Base-by-base conservation (phyloP, 495 filamentous ascomycete genomes). In the Neurospora terricola region DNA sequence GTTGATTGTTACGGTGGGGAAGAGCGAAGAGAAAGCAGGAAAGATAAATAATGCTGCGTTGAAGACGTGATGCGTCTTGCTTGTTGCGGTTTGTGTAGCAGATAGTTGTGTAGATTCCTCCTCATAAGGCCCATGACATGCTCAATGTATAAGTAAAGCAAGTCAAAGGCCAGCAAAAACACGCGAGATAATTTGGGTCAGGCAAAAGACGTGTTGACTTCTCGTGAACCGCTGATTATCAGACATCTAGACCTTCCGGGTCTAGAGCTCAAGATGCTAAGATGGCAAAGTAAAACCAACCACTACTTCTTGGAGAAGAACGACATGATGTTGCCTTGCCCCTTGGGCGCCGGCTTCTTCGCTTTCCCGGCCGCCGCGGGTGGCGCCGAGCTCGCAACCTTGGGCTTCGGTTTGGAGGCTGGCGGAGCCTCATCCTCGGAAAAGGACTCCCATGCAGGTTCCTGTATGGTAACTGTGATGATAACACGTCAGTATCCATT, bases 391-490 rank as follows among this genome's bases (percentile, higher is more conserved):
- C 68, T 73, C 39, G 71, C 18, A 9, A 70, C 81, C 80, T 75
- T 91, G 43, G 88, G 85, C 80, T 91, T 92, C 76, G 91, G 88
- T 48, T 84, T 83, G 45, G 75, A 62, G 21, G 82, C 82, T 11
- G 87, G 80, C 30, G 87, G 85, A 54, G 87, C 85, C 69, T 94
- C 93, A 75, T 98, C 96, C 77, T 96, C 94, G 3, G 94, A 97
- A 84, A 96, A 98, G 6, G 93, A 97, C 81, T 98, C 96, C 96
- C 96, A 99, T 2, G 86, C 90, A 2, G 88, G 84, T 78, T 98
- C 95, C 77, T 95, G 91, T 75, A 90, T 91, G 14, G 96, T 98
- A 21, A 98, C 96, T 97, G 77, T n/a, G 34, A 23, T 38, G 42
- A 70, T n/a, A 14, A 8, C 54, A 38, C 38, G 74, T 76, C 72